Conservation (phyloP, 1,139 yeast species). For the Spathaspora sp. region DNA sequence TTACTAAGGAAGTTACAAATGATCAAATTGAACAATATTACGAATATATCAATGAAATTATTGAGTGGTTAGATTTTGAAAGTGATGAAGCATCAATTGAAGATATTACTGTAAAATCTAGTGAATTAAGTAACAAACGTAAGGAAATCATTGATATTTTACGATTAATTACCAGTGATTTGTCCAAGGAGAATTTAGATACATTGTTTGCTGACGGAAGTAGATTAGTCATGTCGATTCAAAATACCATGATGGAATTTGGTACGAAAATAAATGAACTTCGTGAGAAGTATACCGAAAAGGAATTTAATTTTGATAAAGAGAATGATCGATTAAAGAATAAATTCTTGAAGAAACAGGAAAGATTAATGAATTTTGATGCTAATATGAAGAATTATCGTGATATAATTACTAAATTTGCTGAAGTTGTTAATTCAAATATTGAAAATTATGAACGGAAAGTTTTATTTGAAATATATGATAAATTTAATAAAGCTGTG, state of each 20-base stretch:
- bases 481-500: slow-evolving; percentile 32
- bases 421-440: slow-evolving; percentile 24
- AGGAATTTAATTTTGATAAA: slow-evolving; percentile 49
- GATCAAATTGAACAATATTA: slow-evolving; percentile 27
- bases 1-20: slow-evolving; percentile 34
- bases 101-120: slow-evolving; percentile 33
- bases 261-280: slow-evolving; percentile 44
- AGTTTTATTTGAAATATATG: slow-evolving; percentile 34
- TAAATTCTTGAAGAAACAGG: slow-evolving; percentile 30
- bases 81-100: slow-evolving; percentile 53
- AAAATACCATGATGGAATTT: slow-evolving; percentile 43
- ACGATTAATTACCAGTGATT: slow-evolving; percentile 32
- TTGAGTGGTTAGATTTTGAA: slow-evolving; percentile 83
- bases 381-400: slow-evolving; percentile 33
- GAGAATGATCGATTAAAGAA: slow-evolving; percentile 44
- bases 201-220: slow-evolving; percentile 42
- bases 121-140: slow-evolving; percentile 21
- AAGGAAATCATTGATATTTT: slow-evolving; percentile 20
- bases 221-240: slow-evolving; percentile 38
- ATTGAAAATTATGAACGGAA: slow-evolving; percentile 31
- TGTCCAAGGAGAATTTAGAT: slow-evolving; percentile 35
- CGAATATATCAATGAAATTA: slow-evolving; percentile 41
- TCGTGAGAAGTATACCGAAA: slow-evolving; percentile 39
- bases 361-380: slow-evolving; percentile 36
- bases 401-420: slow-evolving; percentile 29